Percentiles rank a stretch among this genome's conserved stretches.
These are phyloP conservation scores for Nakazawaea ambrosiae DNA, from an alignment of 805 yeast genomes.

Conservation along the genomic window DNA sequence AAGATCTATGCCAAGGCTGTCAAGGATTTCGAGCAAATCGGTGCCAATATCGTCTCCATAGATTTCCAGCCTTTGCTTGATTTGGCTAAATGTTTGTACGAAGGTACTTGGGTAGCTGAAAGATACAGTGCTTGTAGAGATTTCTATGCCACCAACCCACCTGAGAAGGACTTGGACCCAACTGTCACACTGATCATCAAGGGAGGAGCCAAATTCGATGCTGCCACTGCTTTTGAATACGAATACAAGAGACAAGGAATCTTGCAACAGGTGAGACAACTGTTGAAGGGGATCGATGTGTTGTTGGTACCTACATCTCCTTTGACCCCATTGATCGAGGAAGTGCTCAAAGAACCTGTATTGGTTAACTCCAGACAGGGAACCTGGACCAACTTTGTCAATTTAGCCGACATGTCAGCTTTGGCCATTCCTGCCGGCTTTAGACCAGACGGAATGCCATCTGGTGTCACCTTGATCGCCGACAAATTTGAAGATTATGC, in stretches of 20 bases:
- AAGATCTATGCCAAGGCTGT: slow-evolving; percentile 59
- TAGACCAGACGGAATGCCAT: slow-evolving; percentile 81
- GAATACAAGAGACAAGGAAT: slow-evolving; percentile 86
- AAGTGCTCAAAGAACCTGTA: slow-evolving; percentile 72
- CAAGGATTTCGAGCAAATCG: slow-evolving; percentile 38
- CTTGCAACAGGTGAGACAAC: slow-evolving; percentile 51
- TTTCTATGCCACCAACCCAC: slow-evolving; percentile 64
- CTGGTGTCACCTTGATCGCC: slow-evolving; percentile 82
- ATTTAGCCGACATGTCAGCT: slow-evolving; percentile 89
- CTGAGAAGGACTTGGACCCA: slow-evolving; percentile 69
- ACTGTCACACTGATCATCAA: slow-evolving; percentile 70
- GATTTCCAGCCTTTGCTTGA: slow-evolving; percentile 75
- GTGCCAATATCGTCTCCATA: slow-evolving; percentile 51
- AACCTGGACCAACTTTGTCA: slow-evolving; percentile 96
- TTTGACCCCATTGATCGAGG: slow-evolving; percentile 74
- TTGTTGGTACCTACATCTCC: slow-evolving; percentile 93
- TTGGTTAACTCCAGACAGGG: slow-evolving; percentile 86
- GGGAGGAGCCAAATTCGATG: slow-evolving; percentile 72
- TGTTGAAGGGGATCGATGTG: slow-evolving; percentile 61
- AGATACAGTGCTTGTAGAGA: slow-evolving; percentile 79
- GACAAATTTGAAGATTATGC: slow-evolving; percentile 85
- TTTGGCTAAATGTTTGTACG: slow-evolving; percentile 82
- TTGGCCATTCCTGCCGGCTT: slow-evolving; percentile 89
- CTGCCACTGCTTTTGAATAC: slow-evolving; percentile 75
- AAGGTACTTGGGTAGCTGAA: slow-evolving; percentile 99